Evolutionary conservation across 768 basidiomycete genomes (phyloP), one percentile per base, ranked within the genome.

Genomic region (Mycena floridula): DNA sequence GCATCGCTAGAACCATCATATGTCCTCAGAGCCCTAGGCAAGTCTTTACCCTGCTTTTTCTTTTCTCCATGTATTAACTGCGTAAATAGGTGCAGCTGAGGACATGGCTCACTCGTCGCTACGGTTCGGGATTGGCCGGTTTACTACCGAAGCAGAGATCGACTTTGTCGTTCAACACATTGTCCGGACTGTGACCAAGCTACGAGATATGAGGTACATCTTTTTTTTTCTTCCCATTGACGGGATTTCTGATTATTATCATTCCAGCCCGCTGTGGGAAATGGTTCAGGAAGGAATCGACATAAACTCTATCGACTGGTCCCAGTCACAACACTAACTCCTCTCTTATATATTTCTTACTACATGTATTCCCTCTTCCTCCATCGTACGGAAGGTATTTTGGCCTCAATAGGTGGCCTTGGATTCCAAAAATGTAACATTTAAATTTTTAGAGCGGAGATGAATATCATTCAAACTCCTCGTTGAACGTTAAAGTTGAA

Each of bases 251-350:
- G 25, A 32, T 27, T 27, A 28, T 40, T 13, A 32, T 8, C 28
- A 20, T 22, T 41, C 1, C 50, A 90, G 91, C 58, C 96, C 96
- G 25, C 66, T 99, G 43, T 99, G 95, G 95, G 96, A 99, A 69
- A 97, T 99, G 94, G 94, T 98, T 13, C 92, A 96, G 66, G 96
- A 98, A 61, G 95, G 95, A 35, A 94, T 98, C 48, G 96, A 99
- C 62, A 79, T 98, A 54, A 92, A 82, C 59, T 75, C 86, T 15
- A 99, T 98, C 60, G 79, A 97, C 66, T 97, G 94, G 94, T 86
- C 88, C 49, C 89, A 79, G 60, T 73, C 75, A 52, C 76, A 63
- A 67, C 42, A 45, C 45, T 27, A 39, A 35, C 20, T 15, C 32
- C 28, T 15, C 44, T 44, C 37, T 30, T 48, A 39, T 39, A 46